Evolutionary conservation across 805 yeast species (phyloP).

Genomic region (Nakazawaea holstii): DNA sequence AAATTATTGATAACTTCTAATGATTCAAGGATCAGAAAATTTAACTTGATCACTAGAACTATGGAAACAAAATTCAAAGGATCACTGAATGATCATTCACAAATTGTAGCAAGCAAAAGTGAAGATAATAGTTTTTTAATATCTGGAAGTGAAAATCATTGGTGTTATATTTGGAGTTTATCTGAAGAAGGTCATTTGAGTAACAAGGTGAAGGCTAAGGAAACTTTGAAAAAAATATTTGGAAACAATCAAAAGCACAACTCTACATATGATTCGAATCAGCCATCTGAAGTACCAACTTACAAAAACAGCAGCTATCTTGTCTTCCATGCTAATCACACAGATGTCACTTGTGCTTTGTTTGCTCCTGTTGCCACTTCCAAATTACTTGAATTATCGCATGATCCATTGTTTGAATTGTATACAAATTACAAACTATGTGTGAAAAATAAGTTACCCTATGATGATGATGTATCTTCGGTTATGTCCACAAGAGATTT

Average conservation of each 20-base stretch:
- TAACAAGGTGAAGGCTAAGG: conserved; percentile 15
- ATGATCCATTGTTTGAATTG: conserved; percentile 75
- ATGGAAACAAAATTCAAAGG: conserved; percentile 73
- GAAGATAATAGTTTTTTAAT: conserved; percentile 56
- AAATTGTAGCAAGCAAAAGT: conserved; percentile 60
- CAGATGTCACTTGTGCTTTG: conserved; percentile 67
- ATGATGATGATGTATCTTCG: neutral
- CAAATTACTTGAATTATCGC: conserved; percentile 61
- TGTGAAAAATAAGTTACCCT: neutral
- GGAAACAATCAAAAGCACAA: neutral
- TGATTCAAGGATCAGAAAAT: conserved; percentile 72
- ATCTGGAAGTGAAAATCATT: conserved; percentile 83
- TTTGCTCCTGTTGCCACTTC: conserved; percentile 73
- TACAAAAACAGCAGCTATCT: conserved; percentile 55
- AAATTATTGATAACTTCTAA: conserved; percentile 63
- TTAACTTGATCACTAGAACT: conserved; percentile 46
- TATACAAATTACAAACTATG: conserved; percentile 15
- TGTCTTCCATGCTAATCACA: conserved; percentile 72
- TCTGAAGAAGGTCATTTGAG: conserved; percentile 21
- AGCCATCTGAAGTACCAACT: neutral
- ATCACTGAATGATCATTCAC: conserved; percentile 61
- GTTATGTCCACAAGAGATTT: neutral
- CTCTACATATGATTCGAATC: neutral
- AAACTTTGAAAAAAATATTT: conserved; percentile 5
- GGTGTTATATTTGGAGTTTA: conserved; percentile 77